Conservation (phyloP, 805 yeast species). For the Suhomyces tanzawaensis region DNA sequence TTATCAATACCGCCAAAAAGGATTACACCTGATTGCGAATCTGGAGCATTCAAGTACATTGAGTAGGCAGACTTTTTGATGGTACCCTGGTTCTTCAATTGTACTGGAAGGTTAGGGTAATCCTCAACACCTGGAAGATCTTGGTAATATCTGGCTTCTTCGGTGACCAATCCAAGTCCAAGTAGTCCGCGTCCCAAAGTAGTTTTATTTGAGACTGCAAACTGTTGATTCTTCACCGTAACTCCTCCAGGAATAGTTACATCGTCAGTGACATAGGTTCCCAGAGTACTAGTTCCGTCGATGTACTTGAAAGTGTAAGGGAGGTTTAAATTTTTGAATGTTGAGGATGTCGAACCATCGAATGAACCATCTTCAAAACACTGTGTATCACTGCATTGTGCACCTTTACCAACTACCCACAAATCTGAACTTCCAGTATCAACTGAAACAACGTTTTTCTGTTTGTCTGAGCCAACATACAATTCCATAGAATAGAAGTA, state of each 20-base stretch:
- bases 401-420: conserved; percentile 6
- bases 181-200: background rate
- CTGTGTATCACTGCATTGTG: background rate
- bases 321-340: conserved; percentile 2
- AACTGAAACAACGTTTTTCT: conserved; percentile 8
- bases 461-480: conserved; percentile 10
- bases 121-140: background rate
- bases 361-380: conserved; percentile 7
- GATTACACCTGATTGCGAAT: conserved; percentile 47
- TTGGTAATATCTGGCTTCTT: background rate
- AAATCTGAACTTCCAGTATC: conserved; percentile 14
- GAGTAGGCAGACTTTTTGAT: conserved; percentile 60
- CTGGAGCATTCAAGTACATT: conserved; percentile 49
- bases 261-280: conserved; percentile 7
- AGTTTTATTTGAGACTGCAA: background rate
- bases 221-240: background rate
- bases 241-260: conserved; percentile 5
- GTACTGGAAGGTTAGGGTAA: conserved; percentile 67
- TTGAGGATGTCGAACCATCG: conserved; percentile 9
- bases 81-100: conserved; percentile 55
- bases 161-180: background rate
- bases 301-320: conserved; percentile 3
- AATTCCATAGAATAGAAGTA: conserved; percentile 5
- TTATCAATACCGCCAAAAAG: conserved; percentile 74
- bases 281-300: conserved; percentile 3